A percentile compares a stretch with the other conserved stretches of the same genome.
These are phyloP conservation scores for Stropharia rugosoannulata DNA, from an alignment of 768 basidiomycete genomes.

Conservation along the genomic window DNA sequence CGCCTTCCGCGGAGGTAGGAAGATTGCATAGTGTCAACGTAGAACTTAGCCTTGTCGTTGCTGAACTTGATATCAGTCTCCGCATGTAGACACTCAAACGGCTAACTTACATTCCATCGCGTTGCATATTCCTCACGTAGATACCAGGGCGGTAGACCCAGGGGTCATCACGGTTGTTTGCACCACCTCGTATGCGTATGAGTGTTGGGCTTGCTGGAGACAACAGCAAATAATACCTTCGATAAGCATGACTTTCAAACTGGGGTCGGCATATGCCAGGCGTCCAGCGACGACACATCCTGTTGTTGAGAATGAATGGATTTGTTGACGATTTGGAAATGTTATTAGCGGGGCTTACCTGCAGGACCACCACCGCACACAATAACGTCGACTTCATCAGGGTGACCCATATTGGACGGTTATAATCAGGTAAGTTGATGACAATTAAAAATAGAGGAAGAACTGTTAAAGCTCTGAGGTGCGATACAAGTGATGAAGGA, in stretches of 20 bases:
- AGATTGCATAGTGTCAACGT: conserved; percentile 59
- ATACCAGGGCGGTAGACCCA: conserved; percentile 77
- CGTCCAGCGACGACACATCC: conserved; percentile 71
- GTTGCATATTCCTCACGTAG: conserved; percentile 71
- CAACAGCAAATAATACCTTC: conserved; percentile 43
- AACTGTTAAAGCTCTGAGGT: conserved; percentile 10
- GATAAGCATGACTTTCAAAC: conserved; percentile 72
- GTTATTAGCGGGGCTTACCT: conserved; percentile 27
- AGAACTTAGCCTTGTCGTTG: conserved; percentile 76
- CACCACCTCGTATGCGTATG: conserved; percentile 42
- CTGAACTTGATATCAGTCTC: conserved; percentile 26
- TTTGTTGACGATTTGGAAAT: background rate
- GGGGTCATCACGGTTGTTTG: conserved; percentile 72
- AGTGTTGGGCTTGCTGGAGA: background rate
- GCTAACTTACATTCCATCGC: conserved; percentile 57
- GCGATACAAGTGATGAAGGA: background rate
- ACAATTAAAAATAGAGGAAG: background rate
- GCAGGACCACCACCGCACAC: conserved; percentile 70
- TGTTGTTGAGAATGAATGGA: conserved; percentile 10
- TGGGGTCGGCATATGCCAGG: conserved; percentile 70
- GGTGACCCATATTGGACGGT: conserved; percentile 42
- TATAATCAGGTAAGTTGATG: conserved; percentile 1
- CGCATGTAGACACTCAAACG: background rate
- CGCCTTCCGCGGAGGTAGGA: conserved; percentile 59
- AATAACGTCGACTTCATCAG: conserved; percentile 73